These are phyloP conservation scores for Solanum virginianum DNA, from an alignment of 257 asterid genomes.

Conservation along the genomic window DNA sequence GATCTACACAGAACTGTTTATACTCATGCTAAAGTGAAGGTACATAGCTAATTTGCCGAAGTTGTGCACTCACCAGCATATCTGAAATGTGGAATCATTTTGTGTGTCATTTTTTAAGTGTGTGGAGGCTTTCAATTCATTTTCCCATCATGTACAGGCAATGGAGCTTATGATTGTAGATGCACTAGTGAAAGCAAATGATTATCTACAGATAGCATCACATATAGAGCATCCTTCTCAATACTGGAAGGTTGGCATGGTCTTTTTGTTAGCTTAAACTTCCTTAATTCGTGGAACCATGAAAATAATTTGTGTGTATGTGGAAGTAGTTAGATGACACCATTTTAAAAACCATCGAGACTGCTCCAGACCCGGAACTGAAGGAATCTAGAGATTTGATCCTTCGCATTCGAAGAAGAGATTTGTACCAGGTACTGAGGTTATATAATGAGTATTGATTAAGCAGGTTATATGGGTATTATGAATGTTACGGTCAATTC, in stretches of 20 bases:
- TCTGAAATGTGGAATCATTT: not conserved
- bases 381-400: constrained; percentile 79
- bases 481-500: not conserved
- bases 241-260: constrained; percentile 73
- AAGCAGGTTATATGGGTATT: not conserved
- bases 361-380: constrained; percentile 60
- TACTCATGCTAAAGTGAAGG: constrained; percentile 97
- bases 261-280: constrained; percentile 5
- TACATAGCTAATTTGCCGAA: constrained; percentile 1
- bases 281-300: not conserved
- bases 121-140: not conserved
- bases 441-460: not conserved
- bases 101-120: not conserved
- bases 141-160: constrained; percentile 39
- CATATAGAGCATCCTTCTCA: constrained; percentile 68
- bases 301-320: not conserved
- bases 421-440: constrained; percentile 63
- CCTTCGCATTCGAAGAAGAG: constrained; percentile 76
- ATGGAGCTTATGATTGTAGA: constrained; percentile 83
- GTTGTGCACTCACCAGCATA: not conserved
- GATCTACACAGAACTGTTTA: constrained; percentile 83
- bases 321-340: constrained; percentile 74
- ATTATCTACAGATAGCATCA: constrained; percentile 61
- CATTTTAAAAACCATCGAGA: constrained; percentile 78
- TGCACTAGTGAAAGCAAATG: constrained; percentile 78